Base-by-base conservation (phyloP, 2,329 filamentous ascomycete genomes). In the Emergomyces orientalis region DNA sequence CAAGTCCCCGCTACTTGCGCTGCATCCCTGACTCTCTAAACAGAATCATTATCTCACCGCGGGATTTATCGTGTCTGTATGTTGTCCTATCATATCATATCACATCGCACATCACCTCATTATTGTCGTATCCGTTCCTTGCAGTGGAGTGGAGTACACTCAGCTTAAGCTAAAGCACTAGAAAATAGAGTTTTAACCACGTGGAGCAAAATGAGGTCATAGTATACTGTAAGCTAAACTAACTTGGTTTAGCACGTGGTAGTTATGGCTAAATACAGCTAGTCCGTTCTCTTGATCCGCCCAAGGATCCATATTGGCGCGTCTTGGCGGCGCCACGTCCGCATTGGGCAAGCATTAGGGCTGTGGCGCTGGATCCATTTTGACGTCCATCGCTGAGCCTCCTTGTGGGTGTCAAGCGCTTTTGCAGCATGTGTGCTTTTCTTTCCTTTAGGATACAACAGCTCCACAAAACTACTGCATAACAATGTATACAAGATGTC, bases 131-230 rank as follows among this genome's bases (percentile, higher is more conserved):
- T 45, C 43, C 4, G 43, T 22, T 45, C 14, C 13, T 22, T 22
- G 13, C 14, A 19, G 43, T 5, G 27, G 17, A n/a, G 52, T 41
- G 32, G 19, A 22, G 17, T 13, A 11, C 2, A 17, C 11, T 41
- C 37, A 37, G 34, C 55, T 57, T 57, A 57, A 57, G 55, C 55
- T 57, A 13, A 27, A 9, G 2, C 55, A 22, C 55, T 57, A 57
- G n/a, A 11, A 17, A 30, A 57, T 41, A 39, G 41, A 41, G 55
- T 57, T 57, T 57, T 57, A 17, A 34, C 19, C 55, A 30, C 55
- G 34, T 57, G 55, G 37, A 41, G 22, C n/a, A 25, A 0, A 8
- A 57, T 57, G 55, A 57, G 37, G 55, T 57, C 55, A 57, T 57
- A 7, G 11, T 14, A 5, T 7, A 41, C 6, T 4, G 1, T 8